Conservation (phyloP, 179 eudicot genomes). For the Beta corolliflora region DNA sequence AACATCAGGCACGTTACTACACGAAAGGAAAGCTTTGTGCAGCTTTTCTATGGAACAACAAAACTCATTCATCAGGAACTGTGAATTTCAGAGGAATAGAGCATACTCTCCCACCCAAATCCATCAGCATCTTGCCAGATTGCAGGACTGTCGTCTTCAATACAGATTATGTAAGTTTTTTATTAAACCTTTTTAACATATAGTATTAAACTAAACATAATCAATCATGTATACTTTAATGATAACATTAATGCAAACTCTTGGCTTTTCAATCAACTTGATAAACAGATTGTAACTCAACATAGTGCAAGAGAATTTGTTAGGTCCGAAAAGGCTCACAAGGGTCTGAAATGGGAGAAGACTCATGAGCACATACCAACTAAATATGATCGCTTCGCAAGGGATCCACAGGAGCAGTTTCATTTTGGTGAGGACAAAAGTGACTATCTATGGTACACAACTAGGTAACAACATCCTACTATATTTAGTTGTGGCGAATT, state of each 20-base stretch:
- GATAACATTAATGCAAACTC: neutral
- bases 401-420: constrained; percentile 58
- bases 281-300: constrained; percentile 62
- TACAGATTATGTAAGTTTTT: constrained; percentile 30
- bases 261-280: neutral
- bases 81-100: constrained; percentile 53
- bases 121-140: constrained; percentile 84
- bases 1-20: constrained; percentile 50
- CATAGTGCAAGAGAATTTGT: constrained; percentile 66
- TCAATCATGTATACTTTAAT: too few species aligned
- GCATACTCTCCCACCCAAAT: constrained; percentile 54
- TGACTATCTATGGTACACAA: constrained; percentile 83
- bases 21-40: constrained; percentile 65
- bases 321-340: constrained; percentile 41
- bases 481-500: too few species aligned
- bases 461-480: constrained; percentile 48
- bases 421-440: constrained; percentile 56
- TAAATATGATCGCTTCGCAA: constrained; percentile 9
- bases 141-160: constrained; percentile 68
- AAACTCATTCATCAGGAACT: constrained; percentile 32
- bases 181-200: too few species aligned
- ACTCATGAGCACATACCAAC: constrained; percentile 53
- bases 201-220: too few species aligned
- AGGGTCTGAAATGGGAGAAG: constrained; percentile 62
- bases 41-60: constrained; percentile 74